Evolutionary conservation across 2,329 filamentous ascomycete genomes (phyloP).

Genomic region (Monosporascus sp.): DNA sequence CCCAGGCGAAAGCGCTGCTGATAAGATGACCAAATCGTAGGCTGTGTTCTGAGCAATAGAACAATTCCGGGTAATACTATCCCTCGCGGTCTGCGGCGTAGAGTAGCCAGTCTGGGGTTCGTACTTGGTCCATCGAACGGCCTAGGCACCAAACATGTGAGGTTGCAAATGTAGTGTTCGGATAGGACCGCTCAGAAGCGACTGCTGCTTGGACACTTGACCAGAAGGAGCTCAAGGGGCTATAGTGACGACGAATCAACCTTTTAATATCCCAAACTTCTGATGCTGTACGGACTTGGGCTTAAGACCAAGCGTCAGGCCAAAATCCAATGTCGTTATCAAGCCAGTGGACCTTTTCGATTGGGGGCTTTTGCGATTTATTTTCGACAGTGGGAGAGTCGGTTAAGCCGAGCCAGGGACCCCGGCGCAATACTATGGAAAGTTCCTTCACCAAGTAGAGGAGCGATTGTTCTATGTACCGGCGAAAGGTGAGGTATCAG

Average conservation of each 20-base stretch:
- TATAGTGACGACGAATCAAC: neutral
- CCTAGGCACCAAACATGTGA: slow-evolving; percentile 7
- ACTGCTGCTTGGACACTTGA: neutral
- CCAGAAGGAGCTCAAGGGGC: neutral
- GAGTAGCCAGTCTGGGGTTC: slow-evolving; percentile 15
- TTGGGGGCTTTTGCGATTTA: neutral
- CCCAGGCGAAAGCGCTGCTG: slow-evolving; percentile 8
- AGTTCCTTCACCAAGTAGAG: neutral
- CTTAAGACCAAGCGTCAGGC: neutral
- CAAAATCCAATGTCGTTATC: neutral
- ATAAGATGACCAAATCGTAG: slow-evolving; percentile 4
- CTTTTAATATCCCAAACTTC: neutral
- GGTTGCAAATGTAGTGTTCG: neutral
- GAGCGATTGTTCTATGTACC: neutral
- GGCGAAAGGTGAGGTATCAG: neutral
- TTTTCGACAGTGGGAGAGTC: neutral
- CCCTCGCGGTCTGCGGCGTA: slow-evolving; percentile 20
- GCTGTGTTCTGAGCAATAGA: slow-evolving; percentile 5
- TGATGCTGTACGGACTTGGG: neutral
- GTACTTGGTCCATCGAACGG: slow-evolving; percentile 27
- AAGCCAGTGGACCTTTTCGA: neutral
- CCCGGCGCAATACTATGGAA: neutral
- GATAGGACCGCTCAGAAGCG: neutral
- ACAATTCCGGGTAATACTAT: slow-evolving; percentile 20
- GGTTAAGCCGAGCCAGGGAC: neutral